A percentile compares a stretch with the other conserved stretches of the same genome.
Evolutionary conservation across 78 protist genomes (phyloP).

Genomic region (Dictyostelium firmibasis): DNA sequence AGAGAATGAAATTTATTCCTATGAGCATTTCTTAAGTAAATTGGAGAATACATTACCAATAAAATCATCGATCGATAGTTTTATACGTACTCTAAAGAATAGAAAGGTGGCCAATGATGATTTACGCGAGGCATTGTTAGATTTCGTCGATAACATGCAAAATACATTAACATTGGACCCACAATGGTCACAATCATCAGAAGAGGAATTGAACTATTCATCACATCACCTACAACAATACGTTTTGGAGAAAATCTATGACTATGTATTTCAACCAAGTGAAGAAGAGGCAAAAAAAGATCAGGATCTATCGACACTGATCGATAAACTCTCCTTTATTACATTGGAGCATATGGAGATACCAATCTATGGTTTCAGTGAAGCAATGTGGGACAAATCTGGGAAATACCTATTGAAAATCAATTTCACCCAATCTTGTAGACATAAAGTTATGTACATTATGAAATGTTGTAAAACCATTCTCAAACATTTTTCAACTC

Average conservation of each 20-base stretch:
- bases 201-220: constrained; percentile 19
- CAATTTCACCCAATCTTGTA: constrained; percentile 38
- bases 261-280: constrained; percentile 36
- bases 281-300: constrained; percentile 29
- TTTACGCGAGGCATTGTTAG: constrained; percentile 52
- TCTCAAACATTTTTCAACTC: constrained; percentile 1
- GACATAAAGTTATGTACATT: constrained; percentile 55
- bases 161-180: constrained; percentile 10
- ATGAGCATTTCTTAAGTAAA: constrained; percentile 30
- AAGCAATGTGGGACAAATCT: constrained; percentile 51
- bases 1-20: constrained; percentile 32
- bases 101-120: constrained; percentile 68
- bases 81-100: constrained; percentile 48
- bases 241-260: constrained; percentile 65
- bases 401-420: constrained; percentile 20
- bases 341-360: constrained; percentile 30
- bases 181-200: constrained; percentile 15
- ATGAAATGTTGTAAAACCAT: constrained; percentile 39
- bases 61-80: constrained; percentile 58
- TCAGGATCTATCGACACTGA: not conserved
- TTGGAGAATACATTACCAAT: constrained; percentile 31
- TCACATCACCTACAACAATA: constrained; percentile 62
- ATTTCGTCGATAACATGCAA: constrained; percentile 43
- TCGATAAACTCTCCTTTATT: constrained; percentile 2
- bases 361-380: not conserved